phyloP scores from a whole-genome alignment of 306 rosid species.

The Citrullus mucosospermus region DNA sequence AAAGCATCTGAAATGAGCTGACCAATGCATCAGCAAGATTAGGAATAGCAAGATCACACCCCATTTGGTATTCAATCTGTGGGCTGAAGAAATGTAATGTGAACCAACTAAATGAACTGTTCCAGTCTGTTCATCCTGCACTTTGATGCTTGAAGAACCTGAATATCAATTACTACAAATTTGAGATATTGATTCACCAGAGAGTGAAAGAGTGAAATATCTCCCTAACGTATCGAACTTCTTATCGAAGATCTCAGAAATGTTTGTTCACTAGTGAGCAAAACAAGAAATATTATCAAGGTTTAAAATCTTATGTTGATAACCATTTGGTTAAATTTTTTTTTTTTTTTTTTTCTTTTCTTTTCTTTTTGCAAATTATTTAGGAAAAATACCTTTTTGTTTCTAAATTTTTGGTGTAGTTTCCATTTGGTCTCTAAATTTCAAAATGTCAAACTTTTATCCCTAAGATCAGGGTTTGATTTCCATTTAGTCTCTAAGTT shows the following conservation, averaged over 20 bases:
- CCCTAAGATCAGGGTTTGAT: too few relatives aligned
- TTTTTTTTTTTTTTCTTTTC: too few relatives aligned
- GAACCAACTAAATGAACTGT: slow-evolving; percentile 90
- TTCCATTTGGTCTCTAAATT: too few relatives aligned
- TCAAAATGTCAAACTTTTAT: too few relatives aligned
- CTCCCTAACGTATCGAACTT: too few relatives aligned
- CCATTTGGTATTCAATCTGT: slow-evolving; percentile 23
- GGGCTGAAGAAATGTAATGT: slow-evolving; percentile 46
- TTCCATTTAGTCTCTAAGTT: too few relatives aligned
- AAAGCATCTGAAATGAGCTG: slow-evolving; percentile 27
- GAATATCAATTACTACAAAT: slow-evolving; percentile 25
- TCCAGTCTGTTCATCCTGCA: slow-evolving; percentile 74
- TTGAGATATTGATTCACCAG: neutral
- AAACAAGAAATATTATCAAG: neutral
- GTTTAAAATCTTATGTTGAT: neutral
- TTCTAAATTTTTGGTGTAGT: too few relatives aligned
- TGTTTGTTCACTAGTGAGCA: neutral
- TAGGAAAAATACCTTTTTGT: too few relatives aligned
- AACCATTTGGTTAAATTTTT: neutral
- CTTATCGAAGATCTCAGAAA: neutral
- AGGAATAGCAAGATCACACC: slow-evolving; percentile 27
- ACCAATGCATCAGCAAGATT: slow-evolving; percentile 28
- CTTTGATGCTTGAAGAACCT: slow-evolving; percentile 88
- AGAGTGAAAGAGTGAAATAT: neutral
- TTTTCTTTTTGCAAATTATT: too few relatives aligned